Evolutionary conservation across 441 rosid species (phyloP), one percentile per base, ranked within the genome.

Genomic region (Geranium incanum): DNA sequence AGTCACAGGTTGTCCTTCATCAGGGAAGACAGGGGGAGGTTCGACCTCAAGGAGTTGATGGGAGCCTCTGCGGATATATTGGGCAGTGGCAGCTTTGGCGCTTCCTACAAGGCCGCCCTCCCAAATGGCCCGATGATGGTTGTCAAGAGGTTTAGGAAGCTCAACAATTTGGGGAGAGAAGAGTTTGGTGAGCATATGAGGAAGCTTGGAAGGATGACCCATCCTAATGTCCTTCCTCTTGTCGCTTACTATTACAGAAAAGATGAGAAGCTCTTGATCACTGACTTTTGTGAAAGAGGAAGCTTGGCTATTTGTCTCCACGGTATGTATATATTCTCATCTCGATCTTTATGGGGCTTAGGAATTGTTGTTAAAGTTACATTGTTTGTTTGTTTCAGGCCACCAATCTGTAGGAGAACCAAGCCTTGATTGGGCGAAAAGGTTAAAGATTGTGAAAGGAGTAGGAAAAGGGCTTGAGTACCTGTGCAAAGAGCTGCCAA

Each of bases 1-100:
- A 69, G 70, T 5, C 68, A 82, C 7, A 85, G 83, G 67, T 67
- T 95, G 43, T 64, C 81, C 8, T 92, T 95, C 66, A 48, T 95
- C 48, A 78, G 77, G 45, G 88, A 88, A 0, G 88, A 89, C 52
- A 16, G 83, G 19, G 82, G 81, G 76, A 80, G 70, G 73, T 95
- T 95, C 59, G 97, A 88, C 67, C 78, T 95, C 70, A 92, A 87
- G 41, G 96, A 90, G 71, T 75, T 95, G 84, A 83, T 95, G 0
- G 87, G 76, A 78, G 90, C 98, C 0, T 89, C 99, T 0, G 98
- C 99, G 3, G 98, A 95, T 77, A 89, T 95, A 28, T 76, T 95
- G 73, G 99, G 98, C 43, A 91, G 99, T 57, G 99, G 98, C 59
- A 86, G 88, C 52, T 95, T 90, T 62, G 98, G 99, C n/a, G 85